Base-by-base conservation (phyloP, 75 land plant species). In the Larix kaempferi region DNA sequence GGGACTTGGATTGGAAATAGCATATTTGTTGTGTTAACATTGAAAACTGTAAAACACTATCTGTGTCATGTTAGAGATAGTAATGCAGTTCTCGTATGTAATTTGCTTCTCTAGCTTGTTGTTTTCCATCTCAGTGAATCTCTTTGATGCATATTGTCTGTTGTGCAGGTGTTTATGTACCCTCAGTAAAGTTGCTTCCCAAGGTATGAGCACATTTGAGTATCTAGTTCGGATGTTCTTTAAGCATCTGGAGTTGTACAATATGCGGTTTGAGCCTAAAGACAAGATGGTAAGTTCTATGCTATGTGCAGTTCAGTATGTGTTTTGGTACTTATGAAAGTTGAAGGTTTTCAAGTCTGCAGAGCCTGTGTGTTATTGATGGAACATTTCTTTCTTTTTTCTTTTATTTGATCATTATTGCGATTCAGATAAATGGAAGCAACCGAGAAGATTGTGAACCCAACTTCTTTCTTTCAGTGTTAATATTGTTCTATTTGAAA, bases 161-260 rank as follows among this genome's bases (percentile, higher is more conserved):
- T 74, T 74, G 21, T 76, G 13, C 86, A 98, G 99, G 89, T 95
- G 99, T 76, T 86, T 98, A 66, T 95, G 96, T 75, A 86, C 99
- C 19, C 84, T 95, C 37, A 80, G 88, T 78, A 98, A 89, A 86
- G 67, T 87, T 29, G 86, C 96, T 29, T 83, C 84, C 33, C 92
- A 84, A 75, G 91, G 94, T 74, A 80, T 87, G 29, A 78, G 67
- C 79, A 78, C 87, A 12, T 85, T 95, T 77, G 94, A 89, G 79
- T 81, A 88, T 85, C 93, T 98, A 57, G 89, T 95, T 73, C 89
- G 86, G 67, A 49, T 86, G 25, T 95, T 95, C 73, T 93, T 82
- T 74, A 98, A 91, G 65, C 87, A 86, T 63, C 79, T 98, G 27
- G 89, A 89, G 69, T 41, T 22, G 57, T 78, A 84, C 59, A 85